These are phyloP conservation scores for Globisporangium camurandrum DNA, from an alignment of 352 stramenopile genomes.

Conservation along the genomic window DNA sequence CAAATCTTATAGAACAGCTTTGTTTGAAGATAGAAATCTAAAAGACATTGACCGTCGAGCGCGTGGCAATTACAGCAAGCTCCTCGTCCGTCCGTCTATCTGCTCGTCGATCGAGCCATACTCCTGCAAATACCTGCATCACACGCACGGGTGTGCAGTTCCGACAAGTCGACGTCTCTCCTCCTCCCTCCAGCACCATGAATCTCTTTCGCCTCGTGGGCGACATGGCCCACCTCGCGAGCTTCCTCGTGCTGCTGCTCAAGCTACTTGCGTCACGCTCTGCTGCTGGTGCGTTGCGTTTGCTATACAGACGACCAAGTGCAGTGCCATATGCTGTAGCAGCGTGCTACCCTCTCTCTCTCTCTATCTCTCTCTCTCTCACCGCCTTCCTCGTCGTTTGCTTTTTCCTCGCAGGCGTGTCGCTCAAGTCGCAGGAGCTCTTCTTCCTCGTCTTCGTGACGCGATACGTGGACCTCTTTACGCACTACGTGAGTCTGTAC, in stretches of 20 bases:
- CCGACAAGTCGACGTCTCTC: too few relatives aligned
- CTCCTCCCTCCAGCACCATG: conserved; percentile 38
- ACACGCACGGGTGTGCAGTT: too few relatives aligned
- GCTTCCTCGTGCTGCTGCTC: conserved; percentile 97
- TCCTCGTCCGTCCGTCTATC: too few relatives aligned
- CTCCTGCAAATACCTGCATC: too few relatives aligned
- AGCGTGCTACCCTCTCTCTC: not conserved
- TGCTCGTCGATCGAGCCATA: too few relatives aligned
- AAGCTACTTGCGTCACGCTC: conserved; percentile 89
- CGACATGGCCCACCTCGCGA: conserved; percentile 98
- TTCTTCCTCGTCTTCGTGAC: conserved; percentile 99
- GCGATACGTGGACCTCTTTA: conserved; percentile 98
- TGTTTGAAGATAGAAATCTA: too few relatives aligned
- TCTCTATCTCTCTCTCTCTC: not conserved
- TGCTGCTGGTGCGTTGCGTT: conserved; percentile 40
- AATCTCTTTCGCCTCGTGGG: conserved; percentile 97
- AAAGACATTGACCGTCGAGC: too few relatives aligned
- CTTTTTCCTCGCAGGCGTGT: conserved; percentile 80
- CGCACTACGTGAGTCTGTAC: conserved; percentile 93
- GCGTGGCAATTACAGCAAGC: too few relatives aligned
- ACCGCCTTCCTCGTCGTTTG: not conserved
- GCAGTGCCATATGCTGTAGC: not conserved
- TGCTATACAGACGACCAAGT: not conserved
- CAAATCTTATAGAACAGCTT: too few relatives aligned
- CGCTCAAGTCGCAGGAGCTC: conserved; percentile 98